Conservation (phyloP, 1,139 yeast species). For the Debaryomycetaceae sp. region DNA sequence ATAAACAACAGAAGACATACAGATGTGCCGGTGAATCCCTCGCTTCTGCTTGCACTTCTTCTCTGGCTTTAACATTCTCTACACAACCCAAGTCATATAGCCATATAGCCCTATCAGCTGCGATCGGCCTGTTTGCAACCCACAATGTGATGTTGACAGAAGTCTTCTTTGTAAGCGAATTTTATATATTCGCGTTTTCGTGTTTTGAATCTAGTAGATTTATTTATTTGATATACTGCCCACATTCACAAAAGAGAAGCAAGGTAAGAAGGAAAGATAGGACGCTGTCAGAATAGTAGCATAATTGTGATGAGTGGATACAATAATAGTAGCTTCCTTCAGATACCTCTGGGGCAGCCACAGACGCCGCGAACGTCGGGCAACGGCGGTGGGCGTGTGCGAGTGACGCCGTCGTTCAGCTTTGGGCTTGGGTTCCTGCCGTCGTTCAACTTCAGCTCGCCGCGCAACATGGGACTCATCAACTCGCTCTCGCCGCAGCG, state of each 20-base stretch:
- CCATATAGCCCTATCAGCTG: background rate
- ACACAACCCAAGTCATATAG: background rate
- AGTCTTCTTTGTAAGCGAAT: background rate
- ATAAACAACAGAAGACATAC: too few relatives aligned
- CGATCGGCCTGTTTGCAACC: background rate
- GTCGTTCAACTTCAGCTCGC: conserved; percentile 39
- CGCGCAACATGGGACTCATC: conserved; percentile 23
- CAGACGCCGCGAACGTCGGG: conserved; percentile 5
- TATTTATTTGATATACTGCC: background rate
- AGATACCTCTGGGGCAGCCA: conserved; percentile 11
- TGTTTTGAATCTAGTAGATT: background rate
- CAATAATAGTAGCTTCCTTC: conserved; percentile 2
- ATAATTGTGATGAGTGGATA: background rate
- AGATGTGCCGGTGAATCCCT: too few relatives aligned
- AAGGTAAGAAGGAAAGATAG: too few relatives aligned
- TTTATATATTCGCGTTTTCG: background rate
- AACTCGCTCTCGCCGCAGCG: conserved; percentile 36
- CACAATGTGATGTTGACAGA: background rate
- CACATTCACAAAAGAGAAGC: background rate
- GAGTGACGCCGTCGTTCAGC: conserved; percentile 34
- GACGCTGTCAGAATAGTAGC: background rate
- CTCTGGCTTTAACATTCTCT: background rate
- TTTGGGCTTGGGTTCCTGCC: conserved; percentile 46
- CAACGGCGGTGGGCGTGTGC: conserved; percentile 3
- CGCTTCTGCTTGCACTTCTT: too few relatives aligned